These are phyloP conservation scores for Zanthoxylum bungeanum DNA, from an alignment of 345 rosid genomes.

Conservation along the genomic window DNA sequence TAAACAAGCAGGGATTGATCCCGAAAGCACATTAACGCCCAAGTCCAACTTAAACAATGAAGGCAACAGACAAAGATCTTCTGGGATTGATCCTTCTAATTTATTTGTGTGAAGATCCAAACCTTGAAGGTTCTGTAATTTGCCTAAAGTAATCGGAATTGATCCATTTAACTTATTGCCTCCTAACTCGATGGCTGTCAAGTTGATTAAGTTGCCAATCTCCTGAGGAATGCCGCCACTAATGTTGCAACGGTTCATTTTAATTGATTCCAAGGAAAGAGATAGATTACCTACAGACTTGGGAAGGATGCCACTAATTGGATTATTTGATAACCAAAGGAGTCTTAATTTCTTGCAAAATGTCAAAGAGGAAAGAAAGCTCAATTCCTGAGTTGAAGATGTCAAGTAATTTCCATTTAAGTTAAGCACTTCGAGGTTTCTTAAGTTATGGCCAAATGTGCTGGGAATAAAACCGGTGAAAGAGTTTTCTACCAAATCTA, in stretches of 20 bases:
- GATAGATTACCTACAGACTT: constrained; percentile 11
- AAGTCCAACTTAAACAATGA: too few relatives aligned
- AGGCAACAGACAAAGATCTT: constrained; percentile 1
- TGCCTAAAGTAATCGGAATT: constrained; percentile 10
- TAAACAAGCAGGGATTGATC: too few relatives aligned
- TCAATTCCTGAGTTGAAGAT: background rate
- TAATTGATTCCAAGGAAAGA: background rate
- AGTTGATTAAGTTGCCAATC: constrained; percentile 13
- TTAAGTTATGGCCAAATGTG: constrained; percentile 14
- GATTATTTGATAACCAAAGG: background rate
- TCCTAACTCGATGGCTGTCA: background rate
- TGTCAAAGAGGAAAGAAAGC: constrained; percentile 9
- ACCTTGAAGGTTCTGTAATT: background rate
- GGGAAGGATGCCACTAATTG: constrained; percentile 1
- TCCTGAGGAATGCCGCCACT: constrained; percentile 13
- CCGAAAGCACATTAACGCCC: too few relatives aligned
- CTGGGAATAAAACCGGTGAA: constrained; percentile 14
- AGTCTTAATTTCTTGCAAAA: background rate
- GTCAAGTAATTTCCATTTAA: background rate
- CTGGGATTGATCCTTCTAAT: background rate
- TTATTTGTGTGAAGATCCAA: background rate
- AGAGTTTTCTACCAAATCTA: background rate
- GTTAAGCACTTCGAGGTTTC: background rate
- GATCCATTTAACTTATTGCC: constrained; percentile 4
- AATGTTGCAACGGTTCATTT: background rate